Percentiles rank a stretch among this genome's conserved stretches.
Conservation (phyloP, 257 asterid genomes). For the Cinchona pubescens region DNA sequence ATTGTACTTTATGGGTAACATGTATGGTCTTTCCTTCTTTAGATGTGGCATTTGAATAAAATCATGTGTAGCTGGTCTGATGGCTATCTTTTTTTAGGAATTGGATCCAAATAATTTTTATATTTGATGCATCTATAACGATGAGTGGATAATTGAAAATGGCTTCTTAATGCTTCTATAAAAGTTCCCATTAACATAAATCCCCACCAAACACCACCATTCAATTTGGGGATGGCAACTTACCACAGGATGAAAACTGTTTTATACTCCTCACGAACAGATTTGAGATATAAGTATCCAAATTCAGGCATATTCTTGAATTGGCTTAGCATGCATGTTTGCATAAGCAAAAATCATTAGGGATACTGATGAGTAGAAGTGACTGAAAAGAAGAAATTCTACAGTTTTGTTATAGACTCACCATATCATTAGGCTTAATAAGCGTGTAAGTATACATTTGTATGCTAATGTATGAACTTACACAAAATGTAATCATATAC, state of each 20-base stretch:
- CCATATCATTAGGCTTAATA: too few relatives aligned
- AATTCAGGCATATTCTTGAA: not conserved
- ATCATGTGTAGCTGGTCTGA: not conserved
- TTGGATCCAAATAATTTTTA: not conserved
- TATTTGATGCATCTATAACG: not conserved
- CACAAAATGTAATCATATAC: too few relatives aligned
- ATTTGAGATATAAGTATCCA: not conserved
- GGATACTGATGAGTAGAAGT: slow-evolving; percentile 60
- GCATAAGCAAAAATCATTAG: not conserved
- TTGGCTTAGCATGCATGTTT: not conserved
- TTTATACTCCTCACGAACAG: too few relatives aligned
- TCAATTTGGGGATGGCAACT: too few relatives aligned
- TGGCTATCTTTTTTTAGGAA: not conserved
- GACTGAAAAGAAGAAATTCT: too few relatives aligned
- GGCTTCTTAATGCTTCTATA: too few relatives aligned
- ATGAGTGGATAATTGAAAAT: not conserved
- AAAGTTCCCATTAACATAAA: too few relatives aligned
- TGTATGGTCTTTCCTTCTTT: not conserved
- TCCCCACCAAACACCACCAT: too few relatives aligned
- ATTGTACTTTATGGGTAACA: not conserved
- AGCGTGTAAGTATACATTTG: too few relatives aligned
- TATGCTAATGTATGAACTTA: too few relatives aligned
- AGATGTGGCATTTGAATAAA: not conserved
- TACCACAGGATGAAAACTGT: too few relatives aligned
- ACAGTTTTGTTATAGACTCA: too few relatives aligned